Percentiles rank a stretch among this genome's conserved stretches.
Conservation (phyloP, 495 filamentous ascomycete genomes). For the Bryoglossum gracile region DNA sequence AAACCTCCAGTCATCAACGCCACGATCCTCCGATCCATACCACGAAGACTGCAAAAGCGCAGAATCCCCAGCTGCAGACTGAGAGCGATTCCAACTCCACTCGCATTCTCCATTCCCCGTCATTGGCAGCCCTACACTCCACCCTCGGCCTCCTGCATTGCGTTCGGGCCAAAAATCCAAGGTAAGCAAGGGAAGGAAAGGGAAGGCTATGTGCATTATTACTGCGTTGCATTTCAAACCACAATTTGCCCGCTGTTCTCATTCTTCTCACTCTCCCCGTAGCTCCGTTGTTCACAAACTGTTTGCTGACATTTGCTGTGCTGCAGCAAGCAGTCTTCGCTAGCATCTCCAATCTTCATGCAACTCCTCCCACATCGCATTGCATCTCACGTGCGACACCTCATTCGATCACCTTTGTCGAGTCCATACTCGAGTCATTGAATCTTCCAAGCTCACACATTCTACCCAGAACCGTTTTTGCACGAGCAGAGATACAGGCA, state of each 20-base stretch:
- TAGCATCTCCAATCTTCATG: too few relatives aligned
- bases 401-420: constrained; percentile 1
- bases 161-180: too few relatives aligned
- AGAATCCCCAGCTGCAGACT: background rate
- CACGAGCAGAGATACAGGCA: constrained; percentile 2
- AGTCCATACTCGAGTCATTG: constrained; percentile 4
- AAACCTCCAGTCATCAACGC: constrained; percentile 6
- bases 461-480: background rate
- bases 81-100: background rate
- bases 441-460: background rate
- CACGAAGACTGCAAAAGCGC: background rate
- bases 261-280: background rate
- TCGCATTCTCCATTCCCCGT: too few relatives aligned
- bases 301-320: constrained; percentile 9
- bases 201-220: too few relatives aligned
- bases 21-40: background rate
- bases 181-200: too few relatives aligned
- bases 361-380: background rate
- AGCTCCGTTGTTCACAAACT: background rate
- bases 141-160: background rate
- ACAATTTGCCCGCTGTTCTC: background rate
- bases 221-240: background rate
- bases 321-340: background rate
- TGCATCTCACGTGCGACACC: background rate
- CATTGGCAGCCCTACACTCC: background rate